Evolutionary conservation across 441 rosid species (phyloP).

Genomic region (Macaranga tanarius): DNA sequence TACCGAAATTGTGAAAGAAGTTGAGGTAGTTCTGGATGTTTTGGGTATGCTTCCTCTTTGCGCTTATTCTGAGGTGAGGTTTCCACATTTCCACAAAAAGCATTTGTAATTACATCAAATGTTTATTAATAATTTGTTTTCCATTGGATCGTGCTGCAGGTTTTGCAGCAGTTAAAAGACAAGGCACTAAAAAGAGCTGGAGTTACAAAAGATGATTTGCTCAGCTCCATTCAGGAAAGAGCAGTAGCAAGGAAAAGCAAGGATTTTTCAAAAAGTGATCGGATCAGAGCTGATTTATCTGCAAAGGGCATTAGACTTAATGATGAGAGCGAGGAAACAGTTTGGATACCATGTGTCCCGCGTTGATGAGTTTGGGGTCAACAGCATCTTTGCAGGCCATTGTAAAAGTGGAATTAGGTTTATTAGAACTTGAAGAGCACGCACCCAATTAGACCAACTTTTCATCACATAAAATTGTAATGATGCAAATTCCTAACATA

Average conservation of each 20-base stretch:
- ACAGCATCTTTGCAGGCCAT: too few species aligned
- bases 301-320: constrained; percentile 68
- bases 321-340: constrained; percentile 71
- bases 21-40: constrained; percentile 50
- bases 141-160: constrained; percentile 27
- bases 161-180: constrained; percentile 55
- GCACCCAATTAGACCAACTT: too few species aligned
- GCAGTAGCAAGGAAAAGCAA: constrained; percentile 55
- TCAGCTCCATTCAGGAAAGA: constrained; percentile 57
- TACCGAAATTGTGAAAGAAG: constrained; percentile 53
- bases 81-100: not conserved
- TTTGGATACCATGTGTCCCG: constrained; percentile 81
- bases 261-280: constrained; percentile 67
- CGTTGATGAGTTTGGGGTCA: too few species aligned
- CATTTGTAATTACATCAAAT: too few species aligned
- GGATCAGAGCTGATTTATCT: constrained; percentile 62
- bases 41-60: constrained; percentile 58
- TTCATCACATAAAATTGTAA: too few species aligned
- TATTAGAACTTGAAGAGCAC: too few species aligned
- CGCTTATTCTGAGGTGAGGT: constrained; percentile 51
- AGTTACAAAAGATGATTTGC: constrained; percentile 52
- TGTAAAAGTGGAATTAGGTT: too few species aligned
- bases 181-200: constrained; percentile 69
- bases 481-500: too few species aligned
- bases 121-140: not conserved